These are phyloP conservation scores for Clarireedia paspali DNA, from an alignment of 2,329 filamentous ascomycete species.

Conservation along the genomic window DNA sequence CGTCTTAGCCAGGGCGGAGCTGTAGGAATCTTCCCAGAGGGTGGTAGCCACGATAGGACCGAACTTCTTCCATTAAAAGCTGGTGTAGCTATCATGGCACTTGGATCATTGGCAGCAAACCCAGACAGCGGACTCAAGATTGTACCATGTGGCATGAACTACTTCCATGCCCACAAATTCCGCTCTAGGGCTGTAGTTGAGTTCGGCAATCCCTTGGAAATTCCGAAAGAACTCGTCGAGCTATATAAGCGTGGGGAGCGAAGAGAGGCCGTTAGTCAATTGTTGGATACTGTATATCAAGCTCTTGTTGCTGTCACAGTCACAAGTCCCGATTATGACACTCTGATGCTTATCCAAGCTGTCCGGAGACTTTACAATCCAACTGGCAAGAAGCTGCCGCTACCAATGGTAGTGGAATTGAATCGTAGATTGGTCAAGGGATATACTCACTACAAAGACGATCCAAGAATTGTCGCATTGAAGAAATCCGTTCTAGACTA, in stretches of 20 bases:
- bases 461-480: slow-evolving; percentile 11
- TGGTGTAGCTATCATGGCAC: slow-evolving; percentile 94
- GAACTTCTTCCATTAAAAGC: slow-evolving; percentile 86
- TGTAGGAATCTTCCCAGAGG: slow-evolving; percentile 94
- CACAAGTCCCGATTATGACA: slow-evolving; percentile 91
- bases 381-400: slow-evolving; percentile 37
- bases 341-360: slow-evolving; percentile 82
- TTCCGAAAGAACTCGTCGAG: slow-evolving; percentile 73
- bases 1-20: slow-evolving; percentile 75
- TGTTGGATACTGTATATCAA: slow-evolving; percentile 55
- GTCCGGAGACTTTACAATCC: slow-evolving; percentile 89
- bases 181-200: slow-evolving; percentile 92
- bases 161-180: slow-evolving; percentile 98
- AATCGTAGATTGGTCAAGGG: slow-evolving; percentile 85
- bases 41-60: slow-evolving; percentile 89
- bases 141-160: slow-evolving; percentile 97
- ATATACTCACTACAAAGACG: slow-evolving; percentile 44
- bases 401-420: slow-evolving; percentile 48
- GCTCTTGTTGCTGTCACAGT: slow-evolving; percentile 84
- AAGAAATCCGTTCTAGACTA: slow-evolving; percentile 32
- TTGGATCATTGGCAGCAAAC: slow-evolving; percentile 78
- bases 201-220: slow-evolving; percentile 83
- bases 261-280: slow-evolving; percentile 76
- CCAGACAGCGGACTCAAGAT: slow-evolving; percentile 79
- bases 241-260: slow-evolving; percentile 78